A percentile compares a stretch with the other conserved stretches of the same genome.
Evolutionary conservation across 2,329 filamentous ascomycete genomes (phyloP).

Genomic region (Furcasterigmium sp.): DNA sequence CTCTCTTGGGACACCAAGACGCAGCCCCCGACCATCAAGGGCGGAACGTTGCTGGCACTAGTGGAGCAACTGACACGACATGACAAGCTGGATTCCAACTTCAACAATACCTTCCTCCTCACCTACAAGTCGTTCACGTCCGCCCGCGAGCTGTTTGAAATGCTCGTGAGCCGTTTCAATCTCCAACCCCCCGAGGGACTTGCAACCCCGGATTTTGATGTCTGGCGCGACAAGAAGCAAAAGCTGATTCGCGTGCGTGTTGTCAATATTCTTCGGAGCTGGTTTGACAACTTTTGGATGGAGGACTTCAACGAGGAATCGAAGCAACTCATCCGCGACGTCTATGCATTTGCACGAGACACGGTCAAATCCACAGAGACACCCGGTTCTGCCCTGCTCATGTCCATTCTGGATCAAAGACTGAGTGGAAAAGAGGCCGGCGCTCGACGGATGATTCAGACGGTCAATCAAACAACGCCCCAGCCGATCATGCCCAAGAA

Average conservation of each 20-base stretch:
- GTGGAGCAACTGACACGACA: slow-evolving; percentile 95
- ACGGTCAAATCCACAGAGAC: slow-evolving; percentile 92
- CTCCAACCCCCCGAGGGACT: slow-evolving; percentile 87
- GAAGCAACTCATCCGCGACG: slow-evolving; percentile 77
- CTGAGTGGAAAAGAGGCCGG: slow-evolving; percentile 83
- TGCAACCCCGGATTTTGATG: slow-evolving; percentile 68
- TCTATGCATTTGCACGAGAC: slow-evolving; percentile 86
- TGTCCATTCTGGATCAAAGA: slow-evolving; percentile 83
- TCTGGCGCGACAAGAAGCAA: slow-evolving; percentile 91
- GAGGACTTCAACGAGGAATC: slow-evolving; percentile 82
- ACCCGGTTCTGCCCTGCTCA: slow-evolving; percentile 77
- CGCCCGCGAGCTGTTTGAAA: slow-evolving; percentile 84
- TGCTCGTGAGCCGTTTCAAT: slow-evolving; percentile 85
- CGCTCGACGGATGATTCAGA: slow-evolving; percentile 81
- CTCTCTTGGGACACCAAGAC: slow-evolving; percentile 83
- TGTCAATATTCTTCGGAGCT: slow-evolving; percentile 95
- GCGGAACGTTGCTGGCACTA: slow-evolving; percentile 80
- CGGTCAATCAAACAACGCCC: slow-evolving; percentile 75
- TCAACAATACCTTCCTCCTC: slow-evolving; percentile 96
- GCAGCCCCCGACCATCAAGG: slow-evolving; percentile 72
- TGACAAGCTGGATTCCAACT: slow-evolving; percentile 89
- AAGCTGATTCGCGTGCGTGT: slow-evolving; percentile 94
- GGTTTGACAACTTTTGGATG: slow-evolving; percentile 99
- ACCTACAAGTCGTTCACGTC: slow-evolving; percentile 95
- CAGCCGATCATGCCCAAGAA: slow-evolving; percentile 94